Evolutionary conservation across 2,329 filamentous ascomycete genomes (phyloP), one percentile per base, ranked within the genome.

Genomic region (Phoma sp.): DNA sequence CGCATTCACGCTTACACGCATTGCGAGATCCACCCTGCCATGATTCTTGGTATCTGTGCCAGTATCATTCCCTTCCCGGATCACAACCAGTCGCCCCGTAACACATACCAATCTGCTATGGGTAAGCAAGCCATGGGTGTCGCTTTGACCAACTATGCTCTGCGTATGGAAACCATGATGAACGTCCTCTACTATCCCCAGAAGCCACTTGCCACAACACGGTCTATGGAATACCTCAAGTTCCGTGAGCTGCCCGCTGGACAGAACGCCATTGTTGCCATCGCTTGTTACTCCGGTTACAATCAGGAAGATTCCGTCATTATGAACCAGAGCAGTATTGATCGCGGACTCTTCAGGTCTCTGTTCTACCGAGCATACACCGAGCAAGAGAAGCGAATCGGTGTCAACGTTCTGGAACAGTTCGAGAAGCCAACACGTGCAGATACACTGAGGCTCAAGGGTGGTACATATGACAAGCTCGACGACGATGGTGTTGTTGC

Each of bases 251-350:
- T 99, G 55, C 95, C 95, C 17, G 95, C 95, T 15, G 95, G 95
- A 2, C 95, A 99, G 76, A 99, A 99, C 71, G 95, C 95, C 19
- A 99, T 99, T 68, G 95, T 99, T 12, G 96, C 95, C 36, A 99
- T 99, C 78, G 88, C 92, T 56, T 96, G 91, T 75, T 99, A 99
- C 79, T 96, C 93, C 50, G 95, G 95, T 57, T 99, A 99, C 82
- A 99, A 99, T 78, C 96, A 99, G 76, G 95, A 99, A 92, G 95
- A 99, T 87, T 99, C 95, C 64, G 94, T 99, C 65, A 96, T 99
- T 70, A 98, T 99, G 95, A 99, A 99, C 77, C 95, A 99, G 80
- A 97, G 92, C 80, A 96, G 92, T 77, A 98, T 99, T 70, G 95
- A 99, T 76, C 90, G 95, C 71, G 95, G 95, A 60, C 83, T 99